Conservation (phyloP, 352 stramenopile species). For the Phytophthora brassicae region DNA sequence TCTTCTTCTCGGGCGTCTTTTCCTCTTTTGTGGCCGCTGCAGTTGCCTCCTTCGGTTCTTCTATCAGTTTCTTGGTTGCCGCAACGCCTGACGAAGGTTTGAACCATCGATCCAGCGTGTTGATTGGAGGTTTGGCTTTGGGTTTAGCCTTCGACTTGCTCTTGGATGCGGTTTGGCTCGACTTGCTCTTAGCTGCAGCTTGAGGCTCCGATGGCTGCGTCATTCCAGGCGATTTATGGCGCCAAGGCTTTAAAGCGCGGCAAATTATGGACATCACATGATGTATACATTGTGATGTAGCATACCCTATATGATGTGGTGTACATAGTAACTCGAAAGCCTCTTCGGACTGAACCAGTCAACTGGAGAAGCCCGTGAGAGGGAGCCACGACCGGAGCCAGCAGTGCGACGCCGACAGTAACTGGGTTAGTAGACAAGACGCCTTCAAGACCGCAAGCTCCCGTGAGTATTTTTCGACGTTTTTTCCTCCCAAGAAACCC, state of each 20-base stretch:
- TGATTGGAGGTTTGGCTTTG: slow-evolving; percentile 36
- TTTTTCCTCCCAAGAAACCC: neutral
- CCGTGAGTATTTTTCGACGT: neutral
- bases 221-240: neutral
- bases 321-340: neutral
- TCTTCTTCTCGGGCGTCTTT: slow-evolving; percentile 16
- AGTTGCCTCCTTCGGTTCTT: slow-evolving; percentile 1
- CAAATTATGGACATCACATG: too few species aligned
- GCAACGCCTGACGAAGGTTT: slow-evolving; percentile 24
- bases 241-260: too few species aligned
- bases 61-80: slow-evolving; percentile 15
- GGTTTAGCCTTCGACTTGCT: slow-evolving; percentile 12
- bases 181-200: neutral
- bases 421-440: slow-evolving; percentile 25
- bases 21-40: neutral
- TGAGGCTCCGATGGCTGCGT: neutral
- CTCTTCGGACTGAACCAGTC: slow-evolving; percentile 28
- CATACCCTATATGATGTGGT: neutral
- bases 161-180: too few species aligned
- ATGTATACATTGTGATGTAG: too few species aligned
- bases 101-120: slow-evolving; percentile 67
- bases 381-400: slow-evolving; percentile 1
- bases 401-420: slow-evolving; percentile 22
- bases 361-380: slow-evolving; percentile 8
- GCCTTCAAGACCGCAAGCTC: slow-evolving; percentile 9